Conservation (phyloP, 75 land plant species). For the Sequoiadendron giganteum region DNA sequence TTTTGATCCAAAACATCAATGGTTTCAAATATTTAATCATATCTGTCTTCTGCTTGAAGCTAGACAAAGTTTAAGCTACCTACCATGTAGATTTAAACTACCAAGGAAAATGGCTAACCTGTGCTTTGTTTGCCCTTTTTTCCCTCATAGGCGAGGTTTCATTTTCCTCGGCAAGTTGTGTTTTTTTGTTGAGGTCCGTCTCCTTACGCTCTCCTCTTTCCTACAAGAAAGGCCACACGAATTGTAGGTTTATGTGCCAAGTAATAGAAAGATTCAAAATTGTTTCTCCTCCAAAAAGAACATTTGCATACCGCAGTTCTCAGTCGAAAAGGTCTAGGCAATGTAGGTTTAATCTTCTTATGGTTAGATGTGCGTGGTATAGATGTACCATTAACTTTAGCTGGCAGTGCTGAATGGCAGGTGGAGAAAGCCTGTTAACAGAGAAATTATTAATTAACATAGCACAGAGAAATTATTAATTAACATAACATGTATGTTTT, state of each 20-base stretch:
- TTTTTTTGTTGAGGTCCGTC: not conserved
- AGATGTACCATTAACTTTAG: not conserved
- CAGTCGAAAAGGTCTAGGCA: conserved; percentile 1
- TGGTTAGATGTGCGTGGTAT: not conserved
- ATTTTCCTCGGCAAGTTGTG: not conserved
- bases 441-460: not conserved
- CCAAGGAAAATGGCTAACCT: not conserved
- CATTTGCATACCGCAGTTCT: not conserved
- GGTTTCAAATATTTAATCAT: not conserved
- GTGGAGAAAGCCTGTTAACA: not conserved
- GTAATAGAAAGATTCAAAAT: not conserved
- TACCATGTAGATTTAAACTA: not conserved
- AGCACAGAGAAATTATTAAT: not conserved
- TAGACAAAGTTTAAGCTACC: not conserved
- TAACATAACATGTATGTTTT: not conserved
- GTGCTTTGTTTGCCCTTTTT: not conserved
- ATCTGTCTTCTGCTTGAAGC: not conserved
- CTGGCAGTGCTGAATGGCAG: not conserved
- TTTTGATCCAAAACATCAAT: not conserved
- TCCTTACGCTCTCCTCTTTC: not conserved
- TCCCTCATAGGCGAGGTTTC: not conserved
- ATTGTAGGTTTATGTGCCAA: not conserved
- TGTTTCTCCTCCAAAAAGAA: not conserved
- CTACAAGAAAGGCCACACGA: not conserved
- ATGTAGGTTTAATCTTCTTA: not conserved